Percentiles rank a stretch among this genome's conserved stretches.
These are phyloP conservation scores for Botrytis elliptica DNA, from an alignment of 2,329 filamentous ascomycete genomes.

Conservation along the genomic window DNA sequence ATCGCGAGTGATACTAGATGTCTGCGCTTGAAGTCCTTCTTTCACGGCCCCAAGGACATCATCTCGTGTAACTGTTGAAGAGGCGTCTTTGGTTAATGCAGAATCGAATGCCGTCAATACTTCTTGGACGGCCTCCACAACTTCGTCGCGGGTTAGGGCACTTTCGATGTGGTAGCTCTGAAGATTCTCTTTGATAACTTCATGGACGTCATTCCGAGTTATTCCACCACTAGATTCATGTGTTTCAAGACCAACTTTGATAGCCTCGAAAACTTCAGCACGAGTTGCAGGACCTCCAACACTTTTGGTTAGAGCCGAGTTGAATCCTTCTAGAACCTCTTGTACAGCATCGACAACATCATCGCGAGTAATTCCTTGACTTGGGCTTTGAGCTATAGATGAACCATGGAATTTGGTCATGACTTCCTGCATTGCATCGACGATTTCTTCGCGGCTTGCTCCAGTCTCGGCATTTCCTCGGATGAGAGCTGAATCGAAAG, in stretches of 20 bases:
- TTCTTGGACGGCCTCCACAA: slow-evolving; percentile 79
- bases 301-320: slow-evolving; percentile 46
- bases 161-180: slow-evolving; percentile 64
- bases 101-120: slow-evolving; percentile 84
- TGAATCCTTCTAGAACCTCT: slow-evolving; percentile 41
- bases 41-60: slow-evolving; percentile 81
- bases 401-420: slow-evolving; percentile 80
- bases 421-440: slow-evolving; percentile 74
- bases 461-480: slow-evolving; percentile 49
- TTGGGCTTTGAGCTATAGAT: slow-evolving; percentile 73
- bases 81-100: slow-evolving; percentile 60
- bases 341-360: slow-evolving; percentile 53
- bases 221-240: slow-evolving; percentile 60
- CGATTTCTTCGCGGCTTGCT: slow-evolving; percentile 15
- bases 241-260: slow-evolving; percentile 79
- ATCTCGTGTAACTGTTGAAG: slow-evolving; percentile 68
- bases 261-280: slow-evolving; percentile 81
- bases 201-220: slow-evolving; percentile 78
- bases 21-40: slow-evolving; percentile 77
- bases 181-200: slow-evolving; percentile 71
- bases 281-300: slow-evolving; percentile 58
- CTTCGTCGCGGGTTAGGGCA: slow-evolving; percentile 74
- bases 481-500: slow-evolving; percentile 56
- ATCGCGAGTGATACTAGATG: slow-evolving; percentile 52
- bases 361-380: slow-evolving; percentile 66